Percentiles rank a stretch among this genome's conserved stretches.
Conservation (phyloP, 495 filamentous ascomycete genomes). For the Parathielavia appendiculata region DNA sequence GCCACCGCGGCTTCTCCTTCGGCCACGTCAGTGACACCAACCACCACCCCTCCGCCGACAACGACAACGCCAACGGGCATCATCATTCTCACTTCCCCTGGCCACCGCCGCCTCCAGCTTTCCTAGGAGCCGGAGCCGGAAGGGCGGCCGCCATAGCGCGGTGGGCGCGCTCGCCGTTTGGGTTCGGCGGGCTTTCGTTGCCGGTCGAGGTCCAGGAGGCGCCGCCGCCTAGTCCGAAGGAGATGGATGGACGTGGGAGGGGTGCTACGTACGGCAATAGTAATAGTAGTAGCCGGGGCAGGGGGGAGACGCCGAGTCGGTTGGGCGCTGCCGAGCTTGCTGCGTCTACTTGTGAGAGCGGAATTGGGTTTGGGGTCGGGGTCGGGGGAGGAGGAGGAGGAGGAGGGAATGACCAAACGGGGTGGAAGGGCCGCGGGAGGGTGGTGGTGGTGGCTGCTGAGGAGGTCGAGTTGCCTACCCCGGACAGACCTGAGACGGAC, state of each 20-base stretch:
- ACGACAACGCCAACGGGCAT: background rate
- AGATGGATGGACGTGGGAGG: slow-evolving; percentile 10
- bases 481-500: slow-evolving; percentile 4
- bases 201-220: background rate
- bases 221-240: slow-evolving; percentile 9
- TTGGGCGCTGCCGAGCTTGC: slow-evolving; percentile 1
- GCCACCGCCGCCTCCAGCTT: background rate
- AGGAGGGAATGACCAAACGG: background rate
- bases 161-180: slow-evolving; percentile 7
- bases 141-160: background rate
- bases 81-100: background rate
- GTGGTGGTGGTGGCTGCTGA: background rate
- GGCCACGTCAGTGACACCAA: too few species aligned
- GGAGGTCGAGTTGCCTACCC: slow-evolving; percentile 17
- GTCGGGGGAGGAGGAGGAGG: background rate
- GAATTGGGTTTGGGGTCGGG: background rate
- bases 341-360: background rate
- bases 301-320: background rate
- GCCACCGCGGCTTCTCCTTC: background rate
- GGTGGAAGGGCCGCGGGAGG: background rate
- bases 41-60: background rate
- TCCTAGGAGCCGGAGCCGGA: background rate
- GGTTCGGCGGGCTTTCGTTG: background rate
- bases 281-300: background rate
- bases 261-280: background rate